Conservation (phyloP, 192 early-diverging fungal genomes). For the Umbelopsis ramanniana region DNA sequence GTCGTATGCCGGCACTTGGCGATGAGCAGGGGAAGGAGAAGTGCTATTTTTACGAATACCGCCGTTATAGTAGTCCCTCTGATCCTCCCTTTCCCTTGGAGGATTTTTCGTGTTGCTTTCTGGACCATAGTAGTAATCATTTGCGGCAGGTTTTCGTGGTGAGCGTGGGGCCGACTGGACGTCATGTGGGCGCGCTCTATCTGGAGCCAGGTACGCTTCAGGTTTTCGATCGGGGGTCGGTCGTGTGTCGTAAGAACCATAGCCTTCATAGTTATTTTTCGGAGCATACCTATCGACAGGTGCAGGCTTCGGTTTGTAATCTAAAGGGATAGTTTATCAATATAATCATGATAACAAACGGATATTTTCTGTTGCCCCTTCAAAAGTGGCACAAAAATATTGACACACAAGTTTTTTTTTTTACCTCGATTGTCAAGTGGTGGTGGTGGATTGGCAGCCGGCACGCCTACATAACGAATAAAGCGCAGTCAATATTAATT, state of each 20-base stretch:
- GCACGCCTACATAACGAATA: not conserved
- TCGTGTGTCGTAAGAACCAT: not conserved
- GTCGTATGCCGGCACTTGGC: not conserved
- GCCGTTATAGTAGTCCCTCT: not conserved
- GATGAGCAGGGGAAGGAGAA: conserved; percentile 13
- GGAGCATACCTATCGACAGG: not conserved
- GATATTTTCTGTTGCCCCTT: not conserved
- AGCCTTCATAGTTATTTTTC: not conserved
- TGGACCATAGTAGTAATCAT: not conserved
- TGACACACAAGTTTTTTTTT: not conserved
- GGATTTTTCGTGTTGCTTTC: not conserved
- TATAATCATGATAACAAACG: not conserved
- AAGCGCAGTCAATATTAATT: not conserved
- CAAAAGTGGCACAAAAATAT: not conserved
- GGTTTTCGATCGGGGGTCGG: not conserved
- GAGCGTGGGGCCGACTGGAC: conserved; percentile 2
- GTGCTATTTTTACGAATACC: conserved; percentile 13
- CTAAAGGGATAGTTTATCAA: not conserved
- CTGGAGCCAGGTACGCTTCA: not conserved
- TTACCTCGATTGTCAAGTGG: conserved; percentile 18
- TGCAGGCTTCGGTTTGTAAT: not conserved
- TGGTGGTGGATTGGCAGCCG: not conserved
- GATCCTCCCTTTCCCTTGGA: conserved; percentile 8
- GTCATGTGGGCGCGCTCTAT: conserved; percentile 8
- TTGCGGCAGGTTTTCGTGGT: conserved; percentile 1